A percentile compares a stretch with the other conserved stretches of the same genome.
Evolutionary conservation across 164 flowering plant species (phyloP).

Genomic region (Vitis rupestris): DNA sequence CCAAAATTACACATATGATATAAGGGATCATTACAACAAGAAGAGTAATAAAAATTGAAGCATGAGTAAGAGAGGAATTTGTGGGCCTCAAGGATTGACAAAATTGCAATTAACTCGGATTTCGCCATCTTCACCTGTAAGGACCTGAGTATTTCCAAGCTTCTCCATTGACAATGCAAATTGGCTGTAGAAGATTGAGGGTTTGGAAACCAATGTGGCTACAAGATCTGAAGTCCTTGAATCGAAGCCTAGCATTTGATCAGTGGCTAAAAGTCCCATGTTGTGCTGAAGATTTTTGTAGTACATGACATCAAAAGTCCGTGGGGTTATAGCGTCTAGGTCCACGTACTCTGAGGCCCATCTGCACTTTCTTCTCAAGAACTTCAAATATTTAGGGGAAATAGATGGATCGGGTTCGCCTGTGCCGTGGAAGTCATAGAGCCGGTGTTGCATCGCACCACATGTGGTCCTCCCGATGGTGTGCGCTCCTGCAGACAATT

Average conservation of each 20-base stretch:
- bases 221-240: conserved; percentile 52
- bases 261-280: conserved; percentile 61
- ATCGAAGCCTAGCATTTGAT: conserved; percentile 53
- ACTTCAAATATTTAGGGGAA: conserved; percentile 42
- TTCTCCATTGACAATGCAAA: conserved; percentile 77
- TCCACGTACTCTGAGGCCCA: conserved; percentile 60
- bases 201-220: conserved; percentile 31
- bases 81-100: conserved; percentile 28
- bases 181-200: conserved; percentile 39
- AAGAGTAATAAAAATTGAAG: no score
- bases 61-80: no score
- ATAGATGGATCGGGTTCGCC: conserved; percentile 51
- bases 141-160: conserved; percentile 56
- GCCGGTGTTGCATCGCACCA: conserved; percentile 46
- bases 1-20: no score
- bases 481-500: conserved; percentile 55
- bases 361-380: conserved; percentile 64
- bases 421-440: conserved; percentile 51
- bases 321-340: conserved; percentile 68
- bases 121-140: conserved; percentile 60
- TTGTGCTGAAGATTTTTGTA: conserved; percentile 57
- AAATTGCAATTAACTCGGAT: conserved; percentile 53
- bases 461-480: conserved; percentile 74
- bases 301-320: conserved; percentile 47
- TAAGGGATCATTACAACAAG: no score